Evolutionary conservation across 805 yeast genomes (phyloP).

Genomic region (Candida gorgasii): DNA sequence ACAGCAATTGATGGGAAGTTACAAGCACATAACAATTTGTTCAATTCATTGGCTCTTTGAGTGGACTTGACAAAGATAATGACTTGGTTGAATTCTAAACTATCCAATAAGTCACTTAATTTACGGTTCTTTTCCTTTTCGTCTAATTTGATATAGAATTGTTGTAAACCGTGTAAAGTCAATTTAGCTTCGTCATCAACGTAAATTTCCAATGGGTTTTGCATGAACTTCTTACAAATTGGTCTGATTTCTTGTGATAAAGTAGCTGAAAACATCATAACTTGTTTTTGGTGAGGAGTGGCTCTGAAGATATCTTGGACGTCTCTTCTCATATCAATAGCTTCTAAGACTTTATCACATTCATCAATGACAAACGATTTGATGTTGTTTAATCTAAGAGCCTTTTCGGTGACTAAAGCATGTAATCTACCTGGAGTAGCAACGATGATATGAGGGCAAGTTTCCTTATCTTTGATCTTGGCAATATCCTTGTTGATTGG

Average conservation of each 20-base stretch:
- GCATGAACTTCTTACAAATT: slow-evolving; percentile 96
- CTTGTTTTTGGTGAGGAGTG: slow-evolving; percentile 98
- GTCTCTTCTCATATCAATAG: slow-evolving; percentile 93
- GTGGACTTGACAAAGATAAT: slow-evolving; percentile 93
- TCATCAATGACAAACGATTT: slow-evolving; percentile 96
- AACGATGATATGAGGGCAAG: slow-evolving; percentile 94
- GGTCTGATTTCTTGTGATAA: slow-evolving; percentile 93
- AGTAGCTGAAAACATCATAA: slow-evolving; percentile 99
- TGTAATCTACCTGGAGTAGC: slow-evolving; percentile 98
- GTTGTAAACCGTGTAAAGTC: slow-evolving; percentile 97
- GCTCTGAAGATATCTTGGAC: slow-evolving; percentile 97
- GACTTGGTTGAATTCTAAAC: slow-evolving; percentile 96
- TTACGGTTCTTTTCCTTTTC: slow-evolving; percentile 93
- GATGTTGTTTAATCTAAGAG: slow-evolving; percentile 80
- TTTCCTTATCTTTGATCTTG: slow-evolving; percentile 84
- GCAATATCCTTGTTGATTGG: slow-evolving; percentile 84
- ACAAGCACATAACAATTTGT: slow-evolving; percentile 83
- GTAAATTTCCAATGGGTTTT: slow-evolving; percentile 93
- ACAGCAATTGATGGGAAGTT: slow-evolving; percentile 97
- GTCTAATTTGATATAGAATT: slow-evolving; percentile 84
- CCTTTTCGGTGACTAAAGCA: slow-evolving; percentile 90
- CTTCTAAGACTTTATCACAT: slow-evolving; percentile 96
- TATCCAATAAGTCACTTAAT: slow-evolving; percentile 88
- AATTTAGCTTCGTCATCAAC: slow-evolving; percentile 97
- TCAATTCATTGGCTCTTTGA: slow-evolving; percentile 87